These are phyloP conservation scores for Candida boleticola DNA, from an alignment of 805 yeast genomes.

Conservation along the genomic window DNA sequence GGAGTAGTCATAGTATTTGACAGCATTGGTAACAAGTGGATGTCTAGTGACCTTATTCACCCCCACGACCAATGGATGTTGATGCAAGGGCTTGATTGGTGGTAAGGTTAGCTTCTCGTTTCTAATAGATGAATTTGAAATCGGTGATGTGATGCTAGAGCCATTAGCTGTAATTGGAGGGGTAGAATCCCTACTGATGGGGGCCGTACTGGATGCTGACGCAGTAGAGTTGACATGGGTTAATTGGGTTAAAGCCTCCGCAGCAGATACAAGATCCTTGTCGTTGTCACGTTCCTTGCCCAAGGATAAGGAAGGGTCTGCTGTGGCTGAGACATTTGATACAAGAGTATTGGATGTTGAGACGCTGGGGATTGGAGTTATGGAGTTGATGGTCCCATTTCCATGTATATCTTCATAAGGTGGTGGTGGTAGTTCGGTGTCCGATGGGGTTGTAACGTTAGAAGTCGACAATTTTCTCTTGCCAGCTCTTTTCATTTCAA, in stretches of 20 bases:
- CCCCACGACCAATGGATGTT: conserved; percentile 39
- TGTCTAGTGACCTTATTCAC: conserved; percentile 38
- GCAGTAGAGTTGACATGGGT: conserved; percentile 14
- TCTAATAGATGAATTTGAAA: conserved; percentile 6
- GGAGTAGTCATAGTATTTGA: conserved; percentile 45
- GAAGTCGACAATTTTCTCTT: conserved; percentile 1
- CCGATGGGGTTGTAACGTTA: no score
- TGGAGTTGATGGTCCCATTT: no score
- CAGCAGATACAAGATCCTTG: conserved; percentile 34
- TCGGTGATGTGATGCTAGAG: not conserved
- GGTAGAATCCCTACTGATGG: conserved; percentile 1
- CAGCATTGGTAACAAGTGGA: conserved; percentile 48
- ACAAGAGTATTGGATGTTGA: not conserved
- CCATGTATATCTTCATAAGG: not conserved
- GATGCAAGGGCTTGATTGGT: conserved; percentile 9
- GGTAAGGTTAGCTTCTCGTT: not conserved
- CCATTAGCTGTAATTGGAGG: conserved; percentile 3
- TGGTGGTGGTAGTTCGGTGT: not conserved
- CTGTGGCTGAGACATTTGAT: not conserved
- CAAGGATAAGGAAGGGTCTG: not conserved
- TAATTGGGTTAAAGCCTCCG: conserved; percentile 41
- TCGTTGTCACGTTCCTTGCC: conserved; percentile 9
- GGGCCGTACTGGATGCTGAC: conserved; percentile 5
- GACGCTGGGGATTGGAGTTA: not conserved
- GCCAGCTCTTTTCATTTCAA: conserved; percentile 1